Evolutionary conservation across 2,329 filamentous ascomycete species (phyloP).

Genomic region (Dendrostoma leiphaemia): DNA sequence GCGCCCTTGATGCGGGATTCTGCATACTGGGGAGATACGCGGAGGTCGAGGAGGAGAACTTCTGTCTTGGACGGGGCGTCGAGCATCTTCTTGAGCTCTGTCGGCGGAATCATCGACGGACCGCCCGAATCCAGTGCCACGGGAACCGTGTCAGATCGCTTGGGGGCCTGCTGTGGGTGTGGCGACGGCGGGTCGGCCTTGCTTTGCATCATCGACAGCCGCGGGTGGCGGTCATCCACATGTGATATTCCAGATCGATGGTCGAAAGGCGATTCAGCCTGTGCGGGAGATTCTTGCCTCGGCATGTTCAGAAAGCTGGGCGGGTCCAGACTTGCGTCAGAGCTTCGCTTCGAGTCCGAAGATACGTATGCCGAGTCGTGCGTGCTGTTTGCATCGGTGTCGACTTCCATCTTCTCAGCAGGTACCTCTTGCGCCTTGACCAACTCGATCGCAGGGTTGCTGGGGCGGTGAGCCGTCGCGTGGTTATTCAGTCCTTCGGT

Average conservation of each 20-base stretch:
- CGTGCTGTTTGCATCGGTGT: constrained; percentile 42
- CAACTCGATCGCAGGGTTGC: not conserved
- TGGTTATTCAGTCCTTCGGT: constrained; percentile 33
- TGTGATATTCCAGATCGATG: constrained; percentile 35
- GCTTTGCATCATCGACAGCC: constrained; percentile 52
- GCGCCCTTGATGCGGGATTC: constrained; percentile 74
- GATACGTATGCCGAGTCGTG: constrained; percentile 56
- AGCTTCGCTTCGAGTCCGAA: constrained; percentile 52
- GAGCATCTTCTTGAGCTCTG: constrained; percentile 56
- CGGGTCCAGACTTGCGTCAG: constrained; percentile 44
- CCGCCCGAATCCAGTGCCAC: constrained; percentile 42
- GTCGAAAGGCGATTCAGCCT: constrained; percentile 37
- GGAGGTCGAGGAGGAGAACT: constrained; percentile 76
- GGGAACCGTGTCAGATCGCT: constrained; percentile 50
- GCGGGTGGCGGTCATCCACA: constrained; percentile 50
- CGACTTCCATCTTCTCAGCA: constrained; percentile 39
- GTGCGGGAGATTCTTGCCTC: constrained; percentile 45
- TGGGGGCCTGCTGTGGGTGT: constrained; percentile 26
- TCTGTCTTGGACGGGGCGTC: constrained; percentile 36
- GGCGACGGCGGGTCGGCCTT: constrained; percentile 40
- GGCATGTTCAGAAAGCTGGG: constrained; percentile 38
- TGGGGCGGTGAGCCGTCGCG: constrained; percentile 7
- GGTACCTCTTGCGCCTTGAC: constrained; percentile 21
- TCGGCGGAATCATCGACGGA: constrained; percentile 50
- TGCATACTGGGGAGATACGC: constrained; percentile 80